phyloP scores from a whole-genome alignment of 306 rosid genomes.

The Vigna reflexopilosa region DNA sequence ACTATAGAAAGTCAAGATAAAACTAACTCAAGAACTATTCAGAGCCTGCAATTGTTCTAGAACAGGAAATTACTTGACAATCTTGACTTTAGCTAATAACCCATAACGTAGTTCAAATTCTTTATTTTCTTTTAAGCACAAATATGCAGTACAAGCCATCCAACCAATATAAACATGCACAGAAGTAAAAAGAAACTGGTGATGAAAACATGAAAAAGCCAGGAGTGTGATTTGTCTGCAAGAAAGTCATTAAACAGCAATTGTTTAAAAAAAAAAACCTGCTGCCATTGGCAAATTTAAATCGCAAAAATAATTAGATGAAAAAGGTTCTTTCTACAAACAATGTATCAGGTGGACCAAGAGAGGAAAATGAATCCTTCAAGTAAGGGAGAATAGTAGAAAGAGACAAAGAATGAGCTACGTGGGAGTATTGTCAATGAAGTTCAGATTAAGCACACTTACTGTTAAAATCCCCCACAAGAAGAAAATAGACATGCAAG shows the following conservation, averaged over 20 bases:
- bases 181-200: conserved; percentile 14
- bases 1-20: conserved; percentile 24
- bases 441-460: conserved; percentile 52
- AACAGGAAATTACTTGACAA: conserved; percentile 8
- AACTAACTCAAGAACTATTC: conserved; percentile 1
- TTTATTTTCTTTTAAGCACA: conserved; percentile 6
- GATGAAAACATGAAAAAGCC: neutral
- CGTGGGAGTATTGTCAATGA: conserved; percentile 32
- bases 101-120: neutral
- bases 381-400: conserved; percentile 13
- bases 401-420: conserved; percentile 9
- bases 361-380: conserved; percentile 29
- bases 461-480: conserved; percentile 84
- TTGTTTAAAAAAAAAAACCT: neutral
- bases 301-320: conserved; percentile 16
- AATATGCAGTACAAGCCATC: conserved; percentile 25
- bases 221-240: conserved; percentile 16
- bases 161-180: conserved; percentile 32
- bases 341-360: conserved; percentile 23
- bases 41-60: conserved; percentile 1
- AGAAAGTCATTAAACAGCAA: conserved; percentile 19
- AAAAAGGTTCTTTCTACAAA: neutral
- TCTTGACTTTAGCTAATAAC: conserved; percentile 5
- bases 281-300: conserved; percentile 16
- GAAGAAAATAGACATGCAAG: conserved; percentile 90